Conservation (phyloP, 441 rosid genomes). For the Erodium texanum region DNA sequence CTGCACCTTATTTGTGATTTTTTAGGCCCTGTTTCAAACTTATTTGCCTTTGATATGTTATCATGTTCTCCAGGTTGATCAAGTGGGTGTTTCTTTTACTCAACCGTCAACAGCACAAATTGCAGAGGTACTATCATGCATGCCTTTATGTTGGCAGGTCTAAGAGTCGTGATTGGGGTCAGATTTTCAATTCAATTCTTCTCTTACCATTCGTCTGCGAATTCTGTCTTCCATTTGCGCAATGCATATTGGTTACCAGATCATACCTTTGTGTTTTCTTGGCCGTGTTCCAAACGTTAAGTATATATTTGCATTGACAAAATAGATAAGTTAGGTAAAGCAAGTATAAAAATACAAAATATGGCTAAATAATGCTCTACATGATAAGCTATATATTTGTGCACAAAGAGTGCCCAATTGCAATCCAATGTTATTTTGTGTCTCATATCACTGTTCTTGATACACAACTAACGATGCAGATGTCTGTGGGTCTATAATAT, state of each 20-base stretch:
- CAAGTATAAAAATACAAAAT: neutral
- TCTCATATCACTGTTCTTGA: neutral
- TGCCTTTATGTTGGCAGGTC: constrained; percentile 10
- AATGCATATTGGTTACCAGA: neutral
- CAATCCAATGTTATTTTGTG: neutral
- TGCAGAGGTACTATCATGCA: constrained; percentile 34
- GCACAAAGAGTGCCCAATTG: neutral
- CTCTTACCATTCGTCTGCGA: neutral
- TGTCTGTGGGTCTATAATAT: neutral
- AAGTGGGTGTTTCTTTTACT: constrained; percentile 40
- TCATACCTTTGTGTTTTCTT: neutral
- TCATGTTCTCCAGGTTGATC: constrained; percentile 48
- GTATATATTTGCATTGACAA: neutral
- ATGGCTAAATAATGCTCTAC: neutral
- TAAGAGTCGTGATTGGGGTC: too few species aligned
- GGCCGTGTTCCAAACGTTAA: neutral
- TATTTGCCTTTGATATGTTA: neutral
- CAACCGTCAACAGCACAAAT: constrained; percentile 32
- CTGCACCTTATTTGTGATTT: neutral
- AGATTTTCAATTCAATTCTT: neutral
- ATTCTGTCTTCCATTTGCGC: neutral
- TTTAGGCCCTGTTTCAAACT: neutral
- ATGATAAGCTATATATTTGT: neutral
- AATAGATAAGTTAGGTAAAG: neutral
- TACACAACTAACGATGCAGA: neutral